Base-by-base conservation (phyloP, 495 filamentous ascomycete species). In the Chaetomium fimeti region DNA sequence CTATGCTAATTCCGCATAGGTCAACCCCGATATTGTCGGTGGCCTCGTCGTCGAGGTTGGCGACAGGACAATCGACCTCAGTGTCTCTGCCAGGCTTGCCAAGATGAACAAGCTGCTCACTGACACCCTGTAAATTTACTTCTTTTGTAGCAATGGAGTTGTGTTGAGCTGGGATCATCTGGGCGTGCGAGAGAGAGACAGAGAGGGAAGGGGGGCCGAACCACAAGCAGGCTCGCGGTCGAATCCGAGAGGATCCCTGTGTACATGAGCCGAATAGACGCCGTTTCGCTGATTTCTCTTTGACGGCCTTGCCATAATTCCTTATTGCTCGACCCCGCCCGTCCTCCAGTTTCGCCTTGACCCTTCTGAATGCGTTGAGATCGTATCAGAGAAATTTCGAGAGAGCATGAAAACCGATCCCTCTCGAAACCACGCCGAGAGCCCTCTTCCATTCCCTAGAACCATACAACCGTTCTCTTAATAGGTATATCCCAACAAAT, bases 21-120 rank as follows among this genome's bases (percentile, higher is more conserved):
- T 98, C 75, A 91, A 97, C 85, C 85, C 93, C 63, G 93, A 97
- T 48, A 94, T 98, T 72, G 78, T 95, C 62, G 94, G 94, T 56
- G 94, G 94, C 24, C 88, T 98, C 57, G 78, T 98, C 66, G 94
- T 98, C 72, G 93, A 98, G 78, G 90, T 98, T 70, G 93, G 92
- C 72, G 95, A 97, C 84, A 89, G 95, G 72, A 98, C 94, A 74
- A 94, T 98, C 74, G 94, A 98, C 79, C 89, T 97, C 64, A 93
- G 89, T 81, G 91, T 98, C 70, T 94, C 94, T 16, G 82, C 91
- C 74, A 94, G 91, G 87, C 89, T 98, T 79, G 83, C 90, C 77
- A 95, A 92, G 85, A 89, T 98, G 87, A 98, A 98, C 90, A 98
- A 98, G 88, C 88, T 96, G 75, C 88, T 98, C 72, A 91, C 85